phyloP scores from a whole-genome alignment of 129 eudicot genomes.

The Lactuca sativa region DNA sequence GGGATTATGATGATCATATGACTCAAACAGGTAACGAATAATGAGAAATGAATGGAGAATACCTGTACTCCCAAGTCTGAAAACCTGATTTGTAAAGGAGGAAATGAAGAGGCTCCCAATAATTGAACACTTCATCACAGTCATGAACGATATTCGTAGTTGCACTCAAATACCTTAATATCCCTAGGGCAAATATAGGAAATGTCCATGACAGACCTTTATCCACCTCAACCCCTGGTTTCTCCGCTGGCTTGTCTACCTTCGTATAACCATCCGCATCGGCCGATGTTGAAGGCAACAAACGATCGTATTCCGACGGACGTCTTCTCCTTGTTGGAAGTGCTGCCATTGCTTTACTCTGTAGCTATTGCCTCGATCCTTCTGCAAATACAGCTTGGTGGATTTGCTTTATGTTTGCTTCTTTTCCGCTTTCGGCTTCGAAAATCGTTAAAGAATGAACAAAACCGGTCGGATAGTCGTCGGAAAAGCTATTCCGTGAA shows the following conservation, averaged over 20 bases:
- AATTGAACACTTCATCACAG: slow-evolving; percentile 96
- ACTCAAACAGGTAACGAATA: not conserved
- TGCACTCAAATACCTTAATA: slow-evolving; percentile 85
- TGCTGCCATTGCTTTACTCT: slow-evolving; percentile 29
- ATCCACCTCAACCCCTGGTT: slow-evolving; percentile 39
- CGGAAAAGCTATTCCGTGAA: slow-evolving; percentile 8
- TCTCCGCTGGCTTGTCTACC: slow-evolving; percentile 54
- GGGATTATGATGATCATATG: not conserved
- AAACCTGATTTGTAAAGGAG: slow-evolving; percentile 89
- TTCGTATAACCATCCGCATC: slow-evolving; percentile 54
- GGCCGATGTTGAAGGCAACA: slow-evolving; percentile 45
- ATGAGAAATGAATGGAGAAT: not conserved
- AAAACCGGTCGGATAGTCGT: slow-evolving; percentile 18
- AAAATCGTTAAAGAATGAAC: slow-evolving; percentile 5
- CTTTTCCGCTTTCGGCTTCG: slow-evolving; percentile 1
- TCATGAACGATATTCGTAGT: slow-evolving; percentile 88
- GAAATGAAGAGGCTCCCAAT: slow-evolving; percentile 98
- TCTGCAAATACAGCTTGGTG: slow-evolving; percentile 8
- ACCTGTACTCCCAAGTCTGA: slow-evolving; percentile 99
- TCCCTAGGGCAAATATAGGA: slow-evolving; percentile 66
- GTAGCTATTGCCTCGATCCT: slow-evolving; percentile 1
- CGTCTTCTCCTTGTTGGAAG: slow-evolving; percentile 64
- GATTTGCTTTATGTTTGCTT: slow-evolving; percentile 23
- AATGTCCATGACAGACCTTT: slow-evolving; percentile 64
- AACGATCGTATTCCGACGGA: slow-evolving; percentile 44